phyloP scores from a whole-genome alignment of 78 protist genomes.

The Dictyostelium brefeldianum region DNA sequence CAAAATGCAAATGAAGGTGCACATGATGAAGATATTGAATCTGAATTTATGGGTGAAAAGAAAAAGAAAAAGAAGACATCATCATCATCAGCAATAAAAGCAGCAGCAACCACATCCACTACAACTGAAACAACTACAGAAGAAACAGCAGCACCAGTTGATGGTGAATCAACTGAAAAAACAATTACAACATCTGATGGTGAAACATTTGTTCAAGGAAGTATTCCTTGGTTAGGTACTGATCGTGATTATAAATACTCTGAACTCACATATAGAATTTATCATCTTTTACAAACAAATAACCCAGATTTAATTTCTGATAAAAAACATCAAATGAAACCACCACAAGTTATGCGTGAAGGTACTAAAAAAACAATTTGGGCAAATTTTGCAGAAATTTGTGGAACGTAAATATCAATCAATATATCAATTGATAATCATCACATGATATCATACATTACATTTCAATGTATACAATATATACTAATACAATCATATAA shows the following conservation, averaged over 20 bases:
- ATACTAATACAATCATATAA: neutral
- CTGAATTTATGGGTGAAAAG: conserved; percentile 38
- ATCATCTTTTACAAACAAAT: conserved; percentile 58
- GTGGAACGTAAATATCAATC: conserved; percentile 69
- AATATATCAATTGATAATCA: no score
- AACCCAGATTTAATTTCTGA: conserved; percentile 71
- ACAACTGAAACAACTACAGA: neutral
- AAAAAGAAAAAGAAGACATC: conserved; percentile 66
- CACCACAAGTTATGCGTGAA: conserved; percentile 92
- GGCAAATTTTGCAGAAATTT: conserved; percentile 95
- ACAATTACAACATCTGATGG: conserved; percentile 13
- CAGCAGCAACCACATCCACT: conserved; percentile 3
- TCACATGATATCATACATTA: no score
- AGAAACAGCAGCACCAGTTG: neutral
- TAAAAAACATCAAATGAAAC: conserved; percentile 82
- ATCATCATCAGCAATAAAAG: neutral
- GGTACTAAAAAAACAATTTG: conserved; percentile 91
- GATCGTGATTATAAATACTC: conserved; percentile 76
- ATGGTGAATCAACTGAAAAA: conserved; percentile 54
- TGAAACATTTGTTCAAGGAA: conserved; percentile 8
- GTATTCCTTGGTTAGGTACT: conserved; percentile 56
- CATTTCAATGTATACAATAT: no score
- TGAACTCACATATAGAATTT: conserved; percentile 75
- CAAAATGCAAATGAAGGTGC: conserved; percentile 6
- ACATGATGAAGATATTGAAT: conserved; percentile 7